These are phyloP conservation scores for Stephania japonica DNA, from an alignment of 164 flowering plant genomes.

Conservation along the genomic window DNA sequence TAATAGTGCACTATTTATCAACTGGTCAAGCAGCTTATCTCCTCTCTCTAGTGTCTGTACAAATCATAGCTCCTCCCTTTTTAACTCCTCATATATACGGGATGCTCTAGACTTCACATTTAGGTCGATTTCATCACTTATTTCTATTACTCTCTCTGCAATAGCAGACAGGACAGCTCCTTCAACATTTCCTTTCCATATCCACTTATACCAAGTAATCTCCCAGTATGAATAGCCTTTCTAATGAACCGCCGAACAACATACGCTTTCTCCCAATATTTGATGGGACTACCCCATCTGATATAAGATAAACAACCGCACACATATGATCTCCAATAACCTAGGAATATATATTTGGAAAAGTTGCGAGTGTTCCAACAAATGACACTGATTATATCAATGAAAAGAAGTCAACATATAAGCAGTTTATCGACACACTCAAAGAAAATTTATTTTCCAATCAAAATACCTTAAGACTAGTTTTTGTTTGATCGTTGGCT, in stretches of 20 bases:
- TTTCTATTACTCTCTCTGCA: conserved; percentile 73
- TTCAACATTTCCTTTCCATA: conserved; percentile 48
- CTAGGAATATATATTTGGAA: conserved; percentile 28
- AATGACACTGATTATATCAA: neutral
- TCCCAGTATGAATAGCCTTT: conserved; percentile 80
- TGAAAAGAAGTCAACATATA: neutral
- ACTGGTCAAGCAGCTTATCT: conserved; percentile 80
- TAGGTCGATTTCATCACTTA: conserved; percentile 59
- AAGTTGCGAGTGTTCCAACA: neutral
- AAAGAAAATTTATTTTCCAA: neutral
- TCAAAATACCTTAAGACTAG: conserved; percentile 62
- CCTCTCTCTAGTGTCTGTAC: conserved; percentile 90
- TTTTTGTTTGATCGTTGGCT: conserved; percentile 56
- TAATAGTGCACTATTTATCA: conserved; percentile 51
- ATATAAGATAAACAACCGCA: conserved; percentile 82
- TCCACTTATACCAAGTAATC: conserved; percentile 75
- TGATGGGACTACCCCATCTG: conserved; percentile 94
- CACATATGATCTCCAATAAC: conserved; percentile 91
- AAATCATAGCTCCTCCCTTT: conserved; percentile 80
- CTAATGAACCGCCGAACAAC: conserved; percentile 86
- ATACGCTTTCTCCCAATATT: conserved; percentile 96
- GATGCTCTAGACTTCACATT: conserved; percentile 53
- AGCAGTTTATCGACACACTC: no score
- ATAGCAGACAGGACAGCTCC: conserved; percentile 69
- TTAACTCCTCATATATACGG: conserved; percentile 76